These are phyloP conservation scores for Ephemerocybe angulata DNA, from an alignment of 768 basidiomycete species.

Conservation along the genomic window DNA sequence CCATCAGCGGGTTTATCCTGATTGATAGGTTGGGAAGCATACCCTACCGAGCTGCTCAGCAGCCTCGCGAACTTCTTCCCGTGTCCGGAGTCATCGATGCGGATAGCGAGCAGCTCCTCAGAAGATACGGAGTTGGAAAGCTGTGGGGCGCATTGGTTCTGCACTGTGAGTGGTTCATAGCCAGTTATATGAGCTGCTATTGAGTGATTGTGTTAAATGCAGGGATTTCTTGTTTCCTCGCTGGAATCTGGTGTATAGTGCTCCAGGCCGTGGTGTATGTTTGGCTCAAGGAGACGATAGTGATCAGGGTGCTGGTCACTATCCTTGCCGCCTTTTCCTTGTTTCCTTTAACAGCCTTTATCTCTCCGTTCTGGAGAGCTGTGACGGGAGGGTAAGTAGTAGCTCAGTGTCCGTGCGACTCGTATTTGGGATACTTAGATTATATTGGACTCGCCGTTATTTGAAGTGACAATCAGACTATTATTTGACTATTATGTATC, in stretches of 20 bases:
- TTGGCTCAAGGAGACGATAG: conserved; percentile 17
- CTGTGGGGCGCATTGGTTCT: conserved; percentile 19
- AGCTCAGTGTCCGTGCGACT: neutral
- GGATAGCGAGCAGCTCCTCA: conserved; percentile 15
- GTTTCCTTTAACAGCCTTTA: neutral
- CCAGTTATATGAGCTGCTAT: neutral
- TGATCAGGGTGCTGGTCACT: conserved; percentile 13
- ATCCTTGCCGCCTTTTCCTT: conserved; percentile 2
- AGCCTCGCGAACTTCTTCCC: neutral
- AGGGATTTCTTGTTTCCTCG: conserved; percentile 21
- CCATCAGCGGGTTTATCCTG: conserved; percentile 20
- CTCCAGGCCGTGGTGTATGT: conserved; percentile 19
- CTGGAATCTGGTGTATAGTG: conserved; percentile 18
- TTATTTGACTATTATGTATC: no score
- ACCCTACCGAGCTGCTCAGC: conserved; percentile 14
- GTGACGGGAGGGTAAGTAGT: neutral
- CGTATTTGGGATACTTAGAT: no score
- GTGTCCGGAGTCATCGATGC: neutral
- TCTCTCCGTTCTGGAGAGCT: neutral
- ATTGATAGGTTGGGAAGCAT: conserved; percentile 22
- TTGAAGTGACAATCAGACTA: no score
- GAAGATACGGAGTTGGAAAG: conserved; percentile 18
- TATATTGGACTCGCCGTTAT: no score
- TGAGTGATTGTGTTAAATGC: neutral
- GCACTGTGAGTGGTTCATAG: conserved; percentile 16